Evolutionary conservation across 2,329 filamentous ascomycete genomes (phyloP).

Genomic region (Penicillium polonicum): DNA sequence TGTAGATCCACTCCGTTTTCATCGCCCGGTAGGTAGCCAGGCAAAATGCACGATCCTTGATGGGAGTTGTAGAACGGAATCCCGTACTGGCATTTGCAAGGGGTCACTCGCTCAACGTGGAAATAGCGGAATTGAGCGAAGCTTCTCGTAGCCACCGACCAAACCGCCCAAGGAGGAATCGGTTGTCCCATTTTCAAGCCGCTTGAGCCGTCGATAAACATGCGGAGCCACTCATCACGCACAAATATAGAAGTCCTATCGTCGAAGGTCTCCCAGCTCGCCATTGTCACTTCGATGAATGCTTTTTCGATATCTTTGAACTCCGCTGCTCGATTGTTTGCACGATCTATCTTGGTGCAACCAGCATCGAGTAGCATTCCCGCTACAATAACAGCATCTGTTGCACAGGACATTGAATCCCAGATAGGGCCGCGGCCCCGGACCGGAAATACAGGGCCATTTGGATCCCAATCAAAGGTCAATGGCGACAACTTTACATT

Average conservation of each 20-base stretch:
- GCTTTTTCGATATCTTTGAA: constrained; percentile 23
- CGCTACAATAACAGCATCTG: constrained; percentile 37
- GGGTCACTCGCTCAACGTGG: constrained; percentile 11
- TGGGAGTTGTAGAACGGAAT: constrained; percentile 1
- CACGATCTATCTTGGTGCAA: constrained; percentile 34
- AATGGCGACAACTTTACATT: constrained; percentile 18
- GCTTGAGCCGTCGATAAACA: constrained; percentile 6
- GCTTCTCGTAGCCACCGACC: constrained; percentile 24
- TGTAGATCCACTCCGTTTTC: constrained; percentile 20
- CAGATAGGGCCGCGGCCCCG: constrained; percentile 36
- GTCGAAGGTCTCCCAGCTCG: constrained; percentile 31
- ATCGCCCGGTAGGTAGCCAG: constrained; percentile 13
- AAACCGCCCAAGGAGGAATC: constrained; percentile 22
- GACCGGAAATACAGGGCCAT: constrained; percentile 23
- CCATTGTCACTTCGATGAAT: constrained; percentile 30
- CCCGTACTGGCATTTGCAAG: constrained; percentile 9
- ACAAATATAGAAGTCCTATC: constrained; percentile 8
- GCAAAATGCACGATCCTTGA: constrained; percentile 15
- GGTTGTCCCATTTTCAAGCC: constrained; percentile 11
- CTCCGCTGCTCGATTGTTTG: constrained; percentile 11
- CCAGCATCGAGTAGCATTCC: constrained; percentile 39
- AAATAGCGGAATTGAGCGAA: constrained; percentile 31
- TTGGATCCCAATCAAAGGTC: constrained; percentile 18
- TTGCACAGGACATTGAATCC: constrained; percentile 21
- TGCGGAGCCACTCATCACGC: constrained; percentile 22